Conservation (phyloP, 768 basidiomycete species). For the Harrya chromipes region DNA sequence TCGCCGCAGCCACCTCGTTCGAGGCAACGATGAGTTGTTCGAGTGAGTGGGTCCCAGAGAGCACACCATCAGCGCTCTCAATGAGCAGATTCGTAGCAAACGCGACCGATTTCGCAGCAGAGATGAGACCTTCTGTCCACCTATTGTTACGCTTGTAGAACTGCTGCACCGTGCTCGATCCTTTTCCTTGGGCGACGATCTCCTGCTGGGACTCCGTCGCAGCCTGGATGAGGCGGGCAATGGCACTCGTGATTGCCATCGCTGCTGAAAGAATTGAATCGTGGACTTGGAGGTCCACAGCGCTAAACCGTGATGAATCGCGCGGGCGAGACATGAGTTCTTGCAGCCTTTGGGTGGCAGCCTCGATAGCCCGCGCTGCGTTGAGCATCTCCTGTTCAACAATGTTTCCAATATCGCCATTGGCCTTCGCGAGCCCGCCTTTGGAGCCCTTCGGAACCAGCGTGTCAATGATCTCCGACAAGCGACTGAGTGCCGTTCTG, state of each 20-base stretch:
- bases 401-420: conserved; percentile 92
- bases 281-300: conserved; percentile 94
- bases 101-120: conserved; percentile 96
- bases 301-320: conserved; percentile 82
- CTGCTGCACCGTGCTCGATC: conserved; percentile 87
- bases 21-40: conserved; percentile 99
- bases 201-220: conserved; percentile 98
- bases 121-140: conserved; percentile 99
- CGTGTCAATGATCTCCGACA: conserved; percentile 84
- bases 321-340: conserved; percentile 89
- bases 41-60: conserved; percentile 93
- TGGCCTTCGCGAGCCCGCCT: conserved; percentile 67
- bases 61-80: conserved; percentile 95
- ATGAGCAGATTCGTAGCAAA: conserved; percentile 95
- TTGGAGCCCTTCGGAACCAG: conserved; percentile 83
- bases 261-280: conserved; percentile 94
- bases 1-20: conserved; percentile 95
- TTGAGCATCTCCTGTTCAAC: conserved; percentile 96
- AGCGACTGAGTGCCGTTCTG: conserved; percentile 74
- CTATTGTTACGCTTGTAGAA: conserved; percentile 99
- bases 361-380: conserved; percentile 91
- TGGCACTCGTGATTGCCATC: conserved; percentile 93
- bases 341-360: conserved; percentile 86
- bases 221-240: conserved; percentile 90
- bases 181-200: conserved; percentile 93